Base-by-base conservation (phyloP, 164 flowering plant genomes). In the Aristolochia fimbriata region DNA sequence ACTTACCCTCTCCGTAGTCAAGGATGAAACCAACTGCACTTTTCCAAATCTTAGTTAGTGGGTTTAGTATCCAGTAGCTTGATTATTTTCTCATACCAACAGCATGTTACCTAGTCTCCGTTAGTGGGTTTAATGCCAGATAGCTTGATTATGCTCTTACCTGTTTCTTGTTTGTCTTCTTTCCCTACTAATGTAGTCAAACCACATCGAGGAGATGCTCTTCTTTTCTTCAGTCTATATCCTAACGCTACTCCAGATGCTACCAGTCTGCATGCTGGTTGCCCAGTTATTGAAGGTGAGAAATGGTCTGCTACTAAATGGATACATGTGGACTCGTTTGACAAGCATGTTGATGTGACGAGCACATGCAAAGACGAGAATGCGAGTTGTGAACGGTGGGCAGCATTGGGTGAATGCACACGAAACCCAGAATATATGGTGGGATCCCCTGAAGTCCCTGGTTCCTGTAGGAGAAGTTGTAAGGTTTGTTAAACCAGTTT, bases 231-330 rank as follows among this genome's bases (percentile, higher is more conserved):
- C 77, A 90, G 81, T 68, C 96, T 94, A 55, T 71, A 55, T 54
- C 89, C 88, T 20, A 77, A 62, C 65, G 99, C 93, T 3, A 55
- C 64, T 23, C 88, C 97, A 33, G 97, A 91, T 62, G 55, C 71
- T 14, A 57, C 1, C 62, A 94, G 97, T 68, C 93, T 94, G 49
- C 99, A 94, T 66, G 96, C 72, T 6, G 95, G 99, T 0, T 91
- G 97, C 68, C 97, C 97, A 0, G 97, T 94, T 63, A 67, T 87
- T 47, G 86, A 88, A 65, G 99, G 99, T 47, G 99, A 94, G 80
- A 94, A 94, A 73, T 94, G 99, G 99, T 91, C 99, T 7, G 96
- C 99, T 50, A 94, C 99, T 43, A 94, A 94, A 75, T 91, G 99
- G 99, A 87, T 94, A 61, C 96, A 85, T 59, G 99, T 94, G 2